Evolutionary conservation across 129 eudicot species (phyloP).

Genomic region (Apium graveolens): DNA sequence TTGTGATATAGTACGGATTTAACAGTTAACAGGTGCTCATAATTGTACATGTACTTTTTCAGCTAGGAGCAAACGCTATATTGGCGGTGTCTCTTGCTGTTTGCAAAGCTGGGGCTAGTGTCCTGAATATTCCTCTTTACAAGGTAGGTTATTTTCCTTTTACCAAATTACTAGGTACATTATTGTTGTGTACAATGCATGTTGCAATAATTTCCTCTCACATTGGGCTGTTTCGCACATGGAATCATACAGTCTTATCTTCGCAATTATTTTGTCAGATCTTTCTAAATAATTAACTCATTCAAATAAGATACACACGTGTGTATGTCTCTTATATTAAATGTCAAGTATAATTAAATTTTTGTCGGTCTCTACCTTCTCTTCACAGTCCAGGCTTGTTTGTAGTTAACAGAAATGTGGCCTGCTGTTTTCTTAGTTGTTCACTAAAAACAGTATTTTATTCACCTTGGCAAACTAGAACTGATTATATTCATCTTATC

Average conservation of each 20-base stretch:
- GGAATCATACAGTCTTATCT: background rate
- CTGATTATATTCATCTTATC: slow-evolving; percentile 1
- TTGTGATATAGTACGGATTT: background rate
- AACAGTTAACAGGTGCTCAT: slow-evolving; percentile 6
- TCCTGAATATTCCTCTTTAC: slow-evolving; percentile 66
- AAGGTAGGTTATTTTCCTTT: slow-evolving; percentile 35
- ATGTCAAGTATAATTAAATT: background rate
- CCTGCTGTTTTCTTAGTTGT: background rate
- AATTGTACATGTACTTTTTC: slow-evolving; percentile 7
- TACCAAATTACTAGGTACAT: background rate
- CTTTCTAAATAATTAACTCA: background rate
- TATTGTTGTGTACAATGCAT: background rate
- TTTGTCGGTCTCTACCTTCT: background rate
- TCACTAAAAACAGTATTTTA: background rate
- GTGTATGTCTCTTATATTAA: background rate
- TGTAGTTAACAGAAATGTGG: background rate
- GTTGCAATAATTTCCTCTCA: background rate
- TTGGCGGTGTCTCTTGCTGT: slow-evolving; percentile 95
- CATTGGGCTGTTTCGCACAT: background rate
- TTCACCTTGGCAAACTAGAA: background rate
- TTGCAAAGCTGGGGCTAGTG: slow-evolving; percentile 96
- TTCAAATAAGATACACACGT: background rate
- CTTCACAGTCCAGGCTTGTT: background rate
- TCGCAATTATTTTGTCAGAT: background rate
- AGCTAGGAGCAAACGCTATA: slow-evolving; percentile 98